phyloP scores from a whole-genome alignment of 2,329 filamentous ascomycete genomes.

The Fusarium bulbicola region DNA sequence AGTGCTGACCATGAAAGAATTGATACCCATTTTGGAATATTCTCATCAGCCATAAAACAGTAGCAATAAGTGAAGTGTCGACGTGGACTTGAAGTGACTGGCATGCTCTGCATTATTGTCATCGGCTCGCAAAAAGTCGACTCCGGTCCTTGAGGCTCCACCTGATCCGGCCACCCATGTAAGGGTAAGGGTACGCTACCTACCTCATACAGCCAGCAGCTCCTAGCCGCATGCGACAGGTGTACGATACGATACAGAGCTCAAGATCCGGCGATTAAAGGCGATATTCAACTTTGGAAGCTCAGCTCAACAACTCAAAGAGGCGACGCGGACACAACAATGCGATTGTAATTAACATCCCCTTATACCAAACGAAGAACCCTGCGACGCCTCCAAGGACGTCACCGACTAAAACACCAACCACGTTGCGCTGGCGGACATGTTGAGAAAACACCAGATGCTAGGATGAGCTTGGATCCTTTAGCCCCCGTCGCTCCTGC shows the following conservation, averaged over 20 bases:
- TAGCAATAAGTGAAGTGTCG: constrained; percentile 2
- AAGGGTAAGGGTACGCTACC: constrained; percentile 29
- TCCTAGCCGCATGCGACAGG: constrained; percentile 44
- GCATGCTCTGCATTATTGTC: constrained; percentile 6
- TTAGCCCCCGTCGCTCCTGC: constrained; percentile 91
- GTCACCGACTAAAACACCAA: constrained; percentile 27
- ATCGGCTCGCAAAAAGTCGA: constrained; percentile 45
- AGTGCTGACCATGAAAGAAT: neutral
- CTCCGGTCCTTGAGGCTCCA: constrained; percentile 37
- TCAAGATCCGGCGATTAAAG: constrained; percentile 22
- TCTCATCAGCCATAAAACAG: neutral
- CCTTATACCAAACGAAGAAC: neutral
- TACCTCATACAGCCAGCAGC: constrained; percentile 32
- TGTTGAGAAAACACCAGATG: constrained; percentile 52
- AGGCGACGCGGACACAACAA: constrained; percentile 13
- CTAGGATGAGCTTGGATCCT: constrained; percentile 86
- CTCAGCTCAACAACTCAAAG: constrained; percentile 2
- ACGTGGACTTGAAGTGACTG: constrained; percentile 5
- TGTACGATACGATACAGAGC: constrained; percentile 40
- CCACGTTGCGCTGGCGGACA: constrained; percentile 39
- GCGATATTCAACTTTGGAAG: constrained; percentile 5
- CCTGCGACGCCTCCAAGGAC: constrained; percentile 22
- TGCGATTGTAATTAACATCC: constrained; percentile 24
- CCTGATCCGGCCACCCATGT: constrained; percentile 30
- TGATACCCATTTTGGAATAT: neutral